A percentile compares a stretch with the other conserved stretches of the same genome.
phyloP scores from a whole-genome alignment of 768 basidiomycete genomes.

The Naematelia encephala region DNA sequence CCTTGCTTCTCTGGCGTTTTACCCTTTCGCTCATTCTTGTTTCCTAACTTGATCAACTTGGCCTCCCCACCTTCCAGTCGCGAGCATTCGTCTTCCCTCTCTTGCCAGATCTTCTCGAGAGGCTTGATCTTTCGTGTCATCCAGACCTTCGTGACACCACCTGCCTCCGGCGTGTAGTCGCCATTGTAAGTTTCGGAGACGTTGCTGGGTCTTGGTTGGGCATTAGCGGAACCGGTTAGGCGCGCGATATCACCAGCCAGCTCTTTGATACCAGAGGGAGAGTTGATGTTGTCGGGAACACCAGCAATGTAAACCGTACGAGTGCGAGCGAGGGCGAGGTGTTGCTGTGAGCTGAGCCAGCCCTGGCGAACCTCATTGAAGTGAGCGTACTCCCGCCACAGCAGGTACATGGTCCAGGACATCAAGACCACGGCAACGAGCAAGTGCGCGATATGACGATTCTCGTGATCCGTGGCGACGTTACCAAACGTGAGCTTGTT shows the following conservation, averaged over 20 bases:
- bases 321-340: slow-evolving; percentile 44
- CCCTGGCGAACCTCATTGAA: slow-evolving; percentile 47
- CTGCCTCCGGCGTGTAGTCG: slow-evolving; percentile 15
- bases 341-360: slow-evolving; percentile 47
- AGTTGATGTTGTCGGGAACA: slow-evolving; percentile 45
- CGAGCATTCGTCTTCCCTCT: slow-evolving; percentile 47
- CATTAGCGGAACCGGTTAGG: slow-evolving; percentile 15
- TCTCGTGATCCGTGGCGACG: slow-evolving; percentile 31
- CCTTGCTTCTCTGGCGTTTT: slow-evolving; percentile 49
- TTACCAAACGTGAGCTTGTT: slow-evolving; percentile 51
- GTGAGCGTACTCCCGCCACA: slow-evolving; percentile 49
- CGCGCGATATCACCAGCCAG: slow-evolving; percentile 32
- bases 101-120: slow-evolving; percentile 47
- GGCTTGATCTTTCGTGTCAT: slow-evolving; percentile 47
- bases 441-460: slow-evolving; percentile 48
- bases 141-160: slow-evolving; percentile 46
- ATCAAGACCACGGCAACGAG: slow-evolving; percentile 47
- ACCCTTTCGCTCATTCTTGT: slow-evolving; percentile 50
- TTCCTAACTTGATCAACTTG: slow-evolving; percentile 45
- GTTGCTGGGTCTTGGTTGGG: slow-evolving; percentile 13
- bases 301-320: slow-evolving; percentile 48
- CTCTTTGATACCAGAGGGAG: slow-evolving; percentile 37
- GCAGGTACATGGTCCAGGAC: slow-evolving; percentile 46
- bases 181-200: slow-evolving; percentile 20
- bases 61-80: slow-evolving; percentile 49